Conservation (phyloP, 768 basidiomycete genomes). For the Termitomyces sp. region DNA sequence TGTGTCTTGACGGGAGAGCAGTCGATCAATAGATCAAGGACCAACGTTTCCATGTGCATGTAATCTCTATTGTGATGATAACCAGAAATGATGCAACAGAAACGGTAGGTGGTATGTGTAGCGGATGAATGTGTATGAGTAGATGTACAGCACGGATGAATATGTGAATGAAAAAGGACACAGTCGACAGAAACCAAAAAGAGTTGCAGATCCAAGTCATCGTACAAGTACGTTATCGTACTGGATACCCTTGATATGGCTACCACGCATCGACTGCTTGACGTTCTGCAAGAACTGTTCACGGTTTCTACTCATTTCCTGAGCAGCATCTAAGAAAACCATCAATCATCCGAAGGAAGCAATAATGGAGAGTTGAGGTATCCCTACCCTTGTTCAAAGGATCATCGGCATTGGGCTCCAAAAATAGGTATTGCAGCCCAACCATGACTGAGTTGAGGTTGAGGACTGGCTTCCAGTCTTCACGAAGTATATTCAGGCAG, state of each 20-base stretch:
- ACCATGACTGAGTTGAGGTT: slow-evolving; percentile 99
- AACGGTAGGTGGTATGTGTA: slow-evolving; percentile 27
- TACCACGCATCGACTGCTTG: slow-evolving; percentile 82
- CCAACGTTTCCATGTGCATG: slow-evolving; percentile 22
- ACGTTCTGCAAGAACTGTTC: slow-evolving; percentile 85
- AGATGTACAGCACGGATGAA: slow-evolving; percentile 28
- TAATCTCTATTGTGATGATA: slow-evolving; percentile 29
- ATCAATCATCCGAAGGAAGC: slow-evolving; percentile 3
- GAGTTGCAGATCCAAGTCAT: slow-evolving; percentile 23
- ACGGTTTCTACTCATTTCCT: slow-evolving; percentile 87
- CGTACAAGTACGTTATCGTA: slow-evolving; percentile 72
- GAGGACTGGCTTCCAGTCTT: slow-evolving; percentile 99
- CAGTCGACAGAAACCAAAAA: slow-evolving; percentile 17
- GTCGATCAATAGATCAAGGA: slow-evolving; percentile 18
- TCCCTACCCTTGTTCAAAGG: slow-evolving; percentile 95
- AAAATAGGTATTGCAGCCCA: slow-evolving; percentile 95
- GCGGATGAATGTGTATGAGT: slow-evolving; percentile 29
- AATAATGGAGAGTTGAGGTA: not conserved
- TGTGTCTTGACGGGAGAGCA: slow-evolving; percentile 6
- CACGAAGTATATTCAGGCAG: slow-evolving; percentile 95
- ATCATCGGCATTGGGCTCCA: slow-evolving; percentile 98
- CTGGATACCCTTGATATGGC: slow-evolving; percentile 68
- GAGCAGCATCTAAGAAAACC: slow-evolving; percentile 76
- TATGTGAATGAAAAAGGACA: slow-evolving; percentile 24
- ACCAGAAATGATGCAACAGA: slow-evolving; percentile 21